phyloP scores from a whole-genome alignment of 2,329 filamentous ascomycete species.

The Domatiomyces catenatus region DNA sequence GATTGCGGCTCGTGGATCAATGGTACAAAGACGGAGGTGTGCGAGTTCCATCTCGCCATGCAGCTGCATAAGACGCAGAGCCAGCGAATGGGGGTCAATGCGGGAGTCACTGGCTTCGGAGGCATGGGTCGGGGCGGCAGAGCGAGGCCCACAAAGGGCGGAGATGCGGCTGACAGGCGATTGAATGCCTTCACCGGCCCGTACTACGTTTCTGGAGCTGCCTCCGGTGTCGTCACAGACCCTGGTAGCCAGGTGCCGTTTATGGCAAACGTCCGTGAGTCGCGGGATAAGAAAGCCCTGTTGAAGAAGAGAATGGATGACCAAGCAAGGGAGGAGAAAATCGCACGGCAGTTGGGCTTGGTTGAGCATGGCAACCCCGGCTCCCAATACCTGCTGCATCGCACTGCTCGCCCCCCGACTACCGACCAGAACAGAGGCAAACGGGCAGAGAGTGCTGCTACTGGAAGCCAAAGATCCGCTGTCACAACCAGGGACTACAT shows the following conservation, averaged over 20 bases:
- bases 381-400: constrained; percentile 29
- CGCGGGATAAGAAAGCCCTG: constrained; percentile 29
- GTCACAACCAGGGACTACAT: constrained; percentile 1
- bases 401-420: neutral
- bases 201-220: constrained; percentile 2
- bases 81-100: constrained; percentile 64
- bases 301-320: constrained; percentile 28
- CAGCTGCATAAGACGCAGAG: constrained; percentile 56
- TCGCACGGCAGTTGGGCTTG: constrained; percentile 27
- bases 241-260: constrained; percentile 24
- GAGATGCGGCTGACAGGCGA: neutral
- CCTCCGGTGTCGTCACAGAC: neutral
- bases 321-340: constrained; percentile 31
- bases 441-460: neutral
- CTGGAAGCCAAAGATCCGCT: constrained; percentile 2
- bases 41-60: constrained; percentile 80
- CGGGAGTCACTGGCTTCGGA: constrained; percentile 40
- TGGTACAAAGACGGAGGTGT: constrained; percentile 71
- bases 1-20: constrained; percentile 76
- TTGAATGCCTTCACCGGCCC: neutral
- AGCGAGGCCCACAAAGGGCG: neutral
- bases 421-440: neutral
- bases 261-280: constrained; percentile 24
- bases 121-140: constrained; percentile 5
- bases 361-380: constrained; percentile 23